A percentile compares a stretch with the other conserved stretches of the same genome.
phyloP scores from a whole-genome alignment of 257 asterid species.

The Lantana camara region DNA sequence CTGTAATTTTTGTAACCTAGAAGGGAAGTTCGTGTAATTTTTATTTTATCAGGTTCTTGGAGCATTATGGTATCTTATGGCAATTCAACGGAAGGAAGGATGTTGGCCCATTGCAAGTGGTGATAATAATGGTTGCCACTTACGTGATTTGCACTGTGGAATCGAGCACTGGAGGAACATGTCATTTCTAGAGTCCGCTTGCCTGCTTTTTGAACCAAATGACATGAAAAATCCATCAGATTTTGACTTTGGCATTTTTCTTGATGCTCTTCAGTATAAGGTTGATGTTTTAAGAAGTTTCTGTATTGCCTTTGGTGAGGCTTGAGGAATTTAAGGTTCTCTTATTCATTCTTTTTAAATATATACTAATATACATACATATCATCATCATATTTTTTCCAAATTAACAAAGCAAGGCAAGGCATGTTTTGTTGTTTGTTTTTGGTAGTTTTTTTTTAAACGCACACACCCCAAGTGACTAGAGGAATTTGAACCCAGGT shows the following conservation, averaged over 20 bases:
- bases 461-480: too few relatives aligned
- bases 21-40: too few relatives aligned
- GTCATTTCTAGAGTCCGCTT: slow-evolving; percentile 40
- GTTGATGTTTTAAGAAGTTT: slow-evolving; percentile 46
- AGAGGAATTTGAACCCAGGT: too few relatives aligned
- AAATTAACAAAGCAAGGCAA: not conserved
- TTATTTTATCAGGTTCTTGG: slow-evolving; percentile 44
- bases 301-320: slow-evolving; percentile 86
- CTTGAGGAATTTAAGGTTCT: slow-evolving; percentile 66
- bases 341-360: not conserved
- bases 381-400: not conserved
- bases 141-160: slow-evolving; percentile 42
- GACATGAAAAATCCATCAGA: slow-evolving; percentile 28
- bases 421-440: not conserved
- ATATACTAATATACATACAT: not conserved
- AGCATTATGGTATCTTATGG: slow-evolving; percentile 67
- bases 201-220: slow-evolving; percentile 46
- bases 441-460: too few relatives aligned
- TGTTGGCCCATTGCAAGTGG: slow-evolving; percentile 59
- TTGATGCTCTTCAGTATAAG: slow-evolving; percentile 61
- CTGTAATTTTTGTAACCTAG: too few relatives aligned
- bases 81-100: slow-evolving; percentile 55
- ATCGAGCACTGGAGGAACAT: not conserved
- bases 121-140: slow-evolving; percentile 14
- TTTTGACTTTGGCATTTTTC: slow-evolving; percentile 67